Evolutionary conservation across 192 early-diverging fungal genomes (phyloP).

Genomic region (Coemansia sp.): DNA sequence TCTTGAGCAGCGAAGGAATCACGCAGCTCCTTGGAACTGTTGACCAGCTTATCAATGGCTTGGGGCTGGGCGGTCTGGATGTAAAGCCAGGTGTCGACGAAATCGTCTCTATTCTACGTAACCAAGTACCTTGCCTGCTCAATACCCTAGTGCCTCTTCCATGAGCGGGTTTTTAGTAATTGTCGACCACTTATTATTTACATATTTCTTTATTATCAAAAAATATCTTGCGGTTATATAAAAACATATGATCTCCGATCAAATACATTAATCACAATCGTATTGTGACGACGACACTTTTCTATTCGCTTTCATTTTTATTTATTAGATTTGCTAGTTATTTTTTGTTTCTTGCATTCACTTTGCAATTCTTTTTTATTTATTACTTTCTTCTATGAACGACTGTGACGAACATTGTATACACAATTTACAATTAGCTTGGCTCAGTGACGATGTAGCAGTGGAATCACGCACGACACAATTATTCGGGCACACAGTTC

Average conservation of each 20-base stretch:
- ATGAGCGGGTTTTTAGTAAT: conserved; percentile 6
- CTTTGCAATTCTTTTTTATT: not conserved
- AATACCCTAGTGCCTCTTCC: conserved; percentile 44
- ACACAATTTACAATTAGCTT: conserved; percentile 30
- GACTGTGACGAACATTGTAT: conserved; percentile 33
- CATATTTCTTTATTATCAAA: too few species aligned
- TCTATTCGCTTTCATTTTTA: not conserved
- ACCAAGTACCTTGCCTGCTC: conserved; percentile 47
- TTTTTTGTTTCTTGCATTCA: not conserved
- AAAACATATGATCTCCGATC: not conserved
- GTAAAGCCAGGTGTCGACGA: conserved; percentile 39
- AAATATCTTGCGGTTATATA: too few species aligned
- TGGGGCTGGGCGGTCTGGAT: conserved; percentile 46
- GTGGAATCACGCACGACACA: conserved; percentile 5
- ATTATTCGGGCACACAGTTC: conserved; percentile 16
- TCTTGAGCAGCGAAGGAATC: conserved; percentile 30
- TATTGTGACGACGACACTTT: not conserved
- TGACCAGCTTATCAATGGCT: conserved; percentile 27
- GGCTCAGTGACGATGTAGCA: conserved; percentile 12
- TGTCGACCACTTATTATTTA: not conserved
- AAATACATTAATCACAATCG: not conserved
- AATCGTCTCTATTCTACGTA: conserved; percentile 36
- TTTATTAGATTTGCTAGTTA: not conserved
- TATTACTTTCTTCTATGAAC: conserved; percentile 18
- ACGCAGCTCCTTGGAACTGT: conserved; percentile 32